Conservation (phyloP, 148 eudicot species). For the Chenopodium suecicum region DNA sequence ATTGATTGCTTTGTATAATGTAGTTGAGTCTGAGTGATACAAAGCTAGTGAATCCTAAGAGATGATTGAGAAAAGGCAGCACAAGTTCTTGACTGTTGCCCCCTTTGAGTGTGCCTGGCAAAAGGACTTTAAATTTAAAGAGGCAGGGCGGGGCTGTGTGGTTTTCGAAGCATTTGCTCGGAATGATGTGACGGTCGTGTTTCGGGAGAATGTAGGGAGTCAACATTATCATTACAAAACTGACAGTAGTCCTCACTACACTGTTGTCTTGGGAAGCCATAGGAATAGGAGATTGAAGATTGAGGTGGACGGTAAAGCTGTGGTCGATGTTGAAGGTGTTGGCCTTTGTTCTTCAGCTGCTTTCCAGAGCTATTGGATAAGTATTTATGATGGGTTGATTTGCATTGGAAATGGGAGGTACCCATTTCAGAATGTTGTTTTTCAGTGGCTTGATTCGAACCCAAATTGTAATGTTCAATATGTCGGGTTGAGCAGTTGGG, state of each 20-base stretch:
- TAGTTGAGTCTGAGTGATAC: neutral
- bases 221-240: constrained; percentile 92
- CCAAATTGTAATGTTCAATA: constrained; percentile 83
- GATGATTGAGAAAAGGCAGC: constrained; percentile 62
- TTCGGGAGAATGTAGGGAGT: constrained; percentile 84
- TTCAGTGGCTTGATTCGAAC: constrained; percentile 91
- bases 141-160: constrained; percentile 93
- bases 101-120: constrained; percentile 98
- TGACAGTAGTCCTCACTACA: constrained; percentile 90
- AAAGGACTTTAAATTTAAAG: constrained; percentile 73
- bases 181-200: constrained; percentile 89
- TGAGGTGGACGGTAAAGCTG: constrained; percentile 80
- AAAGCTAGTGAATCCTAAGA: neutral
- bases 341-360: constrained; percentile 75
- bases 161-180: constrained; percentile 91
- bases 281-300: constrained; percentile 76
- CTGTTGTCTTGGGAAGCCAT: constrained; percentile 87
- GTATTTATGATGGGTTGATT: constrained; percentile 88
- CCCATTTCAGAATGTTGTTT: constrained; percentile 90
- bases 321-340: constrained; percentile 78
- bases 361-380: constrained; percentile 92
- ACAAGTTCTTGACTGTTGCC: constrained; percentile 80
- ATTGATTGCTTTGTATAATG: constrained; percentile 19
- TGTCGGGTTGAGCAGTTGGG: constrained; percentile 97
- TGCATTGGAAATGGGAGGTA: constrained; percentile 92